Evolutionary conservation across 306 rosid genomes (phyloP), one percentile per base, ranked within the genome.

Genomic region (Fragaria ananassa): DNA sequence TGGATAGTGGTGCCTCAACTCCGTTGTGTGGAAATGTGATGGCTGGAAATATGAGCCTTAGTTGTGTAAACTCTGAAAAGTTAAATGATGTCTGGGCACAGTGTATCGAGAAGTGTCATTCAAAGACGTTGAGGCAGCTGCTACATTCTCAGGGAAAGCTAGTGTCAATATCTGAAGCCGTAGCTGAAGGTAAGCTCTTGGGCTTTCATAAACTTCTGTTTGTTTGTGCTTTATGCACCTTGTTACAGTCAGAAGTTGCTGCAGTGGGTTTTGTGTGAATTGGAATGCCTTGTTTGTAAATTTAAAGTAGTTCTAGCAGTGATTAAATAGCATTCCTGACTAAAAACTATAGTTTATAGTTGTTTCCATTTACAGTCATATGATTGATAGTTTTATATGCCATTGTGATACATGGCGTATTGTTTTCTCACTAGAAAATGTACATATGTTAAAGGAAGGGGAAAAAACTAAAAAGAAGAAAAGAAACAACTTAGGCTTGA

Each of bases 91-190:
- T 96, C 70, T 96, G 99, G 99, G 87, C 75, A 49, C 86, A 66
- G 54, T 92, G 97, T 82, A 96, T 95, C 29, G 91, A 80, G 85
- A 87, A 80, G 78, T 96, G 99, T 71, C 99, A 96, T 81, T 96
- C 98, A 23, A 96, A 89, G 87, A 92, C 99, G 58, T 79, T 96
- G 83, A 88, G 91, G 81, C 99, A 89, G 87, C 85, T 96, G 68
- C 91, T 96, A 63, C 87, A 78, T 72, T 75, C 77, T 82, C 88
- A 96, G 72, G 99, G 99, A 82, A 91, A 90, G 83, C 98, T 96
- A 78, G 90, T 96, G 81, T 92, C 99, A 74, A 82, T 96, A 74
- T 89, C 97, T 62, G 98, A 96, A 86, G 85, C 86, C 80, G 96
- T 89, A 86, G 99, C 87, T 81, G 96, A 92, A 86, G 98, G 99